These are phyloP conservation scores for Cystobasidium tubakii DNA, from an alignment of 768 basidiomycete genomes.

Conservation along the genomic window DNA sequence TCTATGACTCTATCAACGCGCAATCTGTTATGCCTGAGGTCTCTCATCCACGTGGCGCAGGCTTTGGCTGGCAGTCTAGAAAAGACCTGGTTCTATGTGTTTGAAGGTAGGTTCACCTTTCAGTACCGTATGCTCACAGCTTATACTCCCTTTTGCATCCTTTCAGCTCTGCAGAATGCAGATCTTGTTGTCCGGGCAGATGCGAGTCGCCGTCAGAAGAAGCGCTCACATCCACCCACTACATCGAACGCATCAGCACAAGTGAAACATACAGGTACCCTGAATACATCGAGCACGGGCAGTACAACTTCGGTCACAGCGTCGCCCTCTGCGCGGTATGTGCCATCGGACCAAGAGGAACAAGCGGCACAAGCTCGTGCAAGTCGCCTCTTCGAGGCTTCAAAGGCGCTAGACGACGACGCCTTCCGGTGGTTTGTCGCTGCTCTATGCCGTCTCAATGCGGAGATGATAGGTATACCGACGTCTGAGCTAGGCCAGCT, in stretches of 20 bases:
- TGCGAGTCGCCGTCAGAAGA: constrained; percentile 28
- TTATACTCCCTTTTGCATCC: too few species aligned
- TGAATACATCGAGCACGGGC: not conserved
- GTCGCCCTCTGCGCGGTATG: constrained; percentile 33
- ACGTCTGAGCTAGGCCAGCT: constrained; percentile 36
- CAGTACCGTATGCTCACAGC: too few species aligned
- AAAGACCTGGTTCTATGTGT: constrained; percentile 83
- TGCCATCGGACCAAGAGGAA: constrained; percentile 67
- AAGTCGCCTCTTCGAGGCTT: constrained; percentile 77
- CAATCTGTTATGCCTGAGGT: constrained; percentile 84
- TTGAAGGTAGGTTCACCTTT: constrained; percentile 55
- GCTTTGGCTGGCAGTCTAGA: constrained; percentile 79
- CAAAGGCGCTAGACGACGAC: constrained; percentile 71
- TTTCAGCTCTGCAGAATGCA: constrained; percentile 73
- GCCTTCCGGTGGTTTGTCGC: constrained; percentile 71
- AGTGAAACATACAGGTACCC: not conserved
- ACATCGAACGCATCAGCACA: constrained; percentile 13
- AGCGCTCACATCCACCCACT: constrained; percentile 20
- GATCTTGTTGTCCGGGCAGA: constrained; percentile 66
- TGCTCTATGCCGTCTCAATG: constrained; percentile 79
- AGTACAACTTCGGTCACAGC: not conserved
- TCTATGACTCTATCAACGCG: constrained; percentile 65
- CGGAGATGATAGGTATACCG: constrained; percentile 89
- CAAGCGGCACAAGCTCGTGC: constrained; percentile 69
- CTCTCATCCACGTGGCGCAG: constrained; percentile 67